Evolutionary conservation across 768 basidiomycete genomes (phyloP), one percentile per base, ranked within the genome.

Genomic region (Roridomyces roridus): DNA sequence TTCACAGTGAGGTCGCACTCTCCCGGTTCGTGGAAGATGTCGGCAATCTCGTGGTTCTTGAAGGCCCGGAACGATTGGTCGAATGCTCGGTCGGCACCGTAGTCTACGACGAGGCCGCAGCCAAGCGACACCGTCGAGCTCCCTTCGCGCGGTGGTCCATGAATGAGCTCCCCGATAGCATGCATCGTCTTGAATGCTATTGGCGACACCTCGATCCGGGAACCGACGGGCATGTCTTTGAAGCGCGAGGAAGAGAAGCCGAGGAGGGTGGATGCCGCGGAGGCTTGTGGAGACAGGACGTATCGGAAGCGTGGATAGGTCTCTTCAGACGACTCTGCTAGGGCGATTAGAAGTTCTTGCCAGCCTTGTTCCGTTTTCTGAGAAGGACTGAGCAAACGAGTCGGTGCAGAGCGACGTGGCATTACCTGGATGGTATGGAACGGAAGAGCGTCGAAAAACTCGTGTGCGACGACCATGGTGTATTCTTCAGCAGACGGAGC

Each of bases 371-470:
- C 73, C 11, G 82, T 87, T 86, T 86, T 94, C 92, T 94, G 66
- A 2, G 14, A n/a, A 18, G 46, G 21, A 15, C 28, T 42, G 14
- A 12, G 35, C 15, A 15, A 34, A 11, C 31, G 15, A 34, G n/a
- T n/a, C n/a, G n/a, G n/a, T n/a, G n/a, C n/a, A 12, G 39, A 49
- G 15, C 9, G 26, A 53, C 20, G n/a, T n/a, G 5, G 20, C 5
- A 78, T 11, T 61, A 94, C 95, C 79, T 96, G 87, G 34, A 98
- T 75, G 34, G 95, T 77, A 70, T 97, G 92, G 43, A 98, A 87
- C 0, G 97, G 96, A 40, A 99, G 79, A 0, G 96, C 96, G 69
- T 98, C 97, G 60, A 99, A 98, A 74, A 98, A 97, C 68, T 98
- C 97, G 71, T 99, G 96, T 0, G 97, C 97, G 15, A 98, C 75